These are phyloP conservation scores for Neofusicoccum umdonicola DNA, from an alignment of 2,329 filamentous ascomycete species.

Conservation along the genomic window DNA sequence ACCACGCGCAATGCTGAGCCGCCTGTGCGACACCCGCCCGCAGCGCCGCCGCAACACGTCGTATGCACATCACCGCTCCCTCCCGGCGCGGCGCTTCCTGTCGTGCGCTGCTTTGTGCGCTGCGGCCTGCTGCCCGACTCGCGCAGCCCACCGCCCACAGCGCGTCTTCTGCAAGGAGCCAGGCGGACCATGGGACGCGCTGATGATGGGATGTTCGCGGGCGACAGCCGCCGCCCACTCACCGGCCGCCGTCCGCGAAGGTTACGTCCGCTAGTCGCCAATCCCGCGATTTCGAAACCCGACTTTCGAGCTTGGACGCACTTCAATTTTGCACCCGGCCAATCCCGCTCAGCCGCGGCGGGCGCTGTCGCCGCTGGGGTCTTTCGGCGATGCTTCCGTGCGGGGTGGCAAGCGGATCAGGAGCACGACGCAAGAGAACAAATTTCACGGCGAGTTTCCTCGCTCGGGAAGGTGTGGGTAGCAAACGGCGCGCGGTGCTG, in stretches of 20 bases:
- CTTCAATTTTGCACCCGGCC: background rate
- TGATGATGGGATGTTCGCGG: too few species aligned
- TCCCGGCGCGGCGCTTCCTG: background rate
- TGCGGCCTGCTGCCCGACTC: too few species aligned
- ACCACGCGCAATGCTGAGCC: background rate
- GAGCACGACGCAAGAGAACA: background rate
- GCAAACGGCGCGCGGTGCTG: background rate
- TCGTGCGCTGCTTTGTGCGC: background rate
- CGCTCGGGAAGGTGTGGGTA: background rate
- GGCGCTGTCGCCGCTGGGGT: background rate
- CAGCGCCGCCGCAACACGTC: background rate
- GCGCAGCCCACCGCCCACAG: too few species aligned
- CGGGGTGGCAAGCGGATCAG: conserved; percentile 1
- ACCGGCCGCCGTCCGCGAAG: background rate
- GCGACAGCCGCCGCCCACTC: background rate
- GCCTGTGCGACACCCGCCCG: background rate
- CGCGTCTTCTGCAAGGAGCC: too few species aligned
- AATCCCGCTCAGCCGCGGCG: background rate
- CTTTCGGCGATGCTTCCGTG: background rate
- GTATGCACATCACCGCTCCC: background rate
- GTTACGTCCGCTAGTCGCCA: background rate
- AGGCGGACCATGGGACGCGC: too few species aligned
- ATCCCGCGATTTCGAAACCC: background rate
- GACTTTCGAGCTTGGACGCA: background rate
- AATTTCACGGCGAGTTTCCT: background rate